Percentiles rank a stretch among this genome's conserved stretches.
These are phyloP conservation scores for Inga laurina DNA, from an alignment of 306 rosid species.

Conservation along the genomic window DNA sequence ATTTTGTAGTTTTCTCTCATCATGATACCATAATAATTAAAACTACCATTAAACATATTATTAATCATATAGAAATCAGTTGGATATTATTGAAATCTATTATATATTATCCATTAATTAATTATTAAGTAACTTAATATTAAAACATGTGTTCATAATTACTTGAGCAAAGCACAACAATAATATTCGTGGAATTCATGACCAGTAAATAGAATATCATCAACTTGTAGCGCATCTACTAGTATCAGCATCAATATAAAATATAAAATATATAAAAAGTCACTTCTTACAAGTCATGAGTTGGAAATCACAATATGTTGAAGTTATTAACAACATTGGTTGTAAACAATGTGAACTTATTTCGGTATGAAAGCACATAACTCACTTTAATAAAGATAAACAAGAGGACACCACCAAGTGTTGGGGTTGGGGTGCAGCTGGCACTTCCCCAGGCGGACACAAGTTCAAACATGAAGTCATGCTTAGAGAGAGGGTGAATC, in stretches of 20 bases:
- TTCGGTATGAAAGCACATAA: neutral
- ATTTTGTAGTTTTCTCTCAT: neutral
- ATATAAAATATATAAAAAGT: too few species aligned
- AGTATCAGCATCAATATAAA: too few species aligned
- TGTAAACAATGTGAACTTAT: neutral
- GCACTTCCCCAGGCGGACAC: too few species aligned
- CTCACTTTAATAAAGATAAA: neutral
- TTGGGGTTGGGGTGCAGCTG: too few species aligned
- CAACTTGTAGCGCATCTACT: neutral
- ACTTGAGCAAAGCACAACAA: neutral
- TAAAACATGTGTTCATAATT: neutral
- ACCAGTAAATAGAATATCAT: too few species aligned
- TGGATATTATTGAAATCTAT: neutral
- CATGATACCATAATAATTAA: neutral
- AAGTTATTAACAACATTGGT: neutral
- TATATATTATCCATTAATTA: neutral
- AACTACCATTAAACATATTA: neutral
- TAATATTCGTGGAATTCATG: neutral
- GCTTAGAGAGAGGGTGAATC: too few species aligned
- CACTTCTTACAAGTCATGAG: neutral
- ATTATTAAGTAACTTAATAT: neutral
- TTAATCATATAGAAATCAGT: neutral
- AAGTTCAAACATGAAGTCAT: too few species aligned
- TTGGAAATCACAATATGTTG: neutral
- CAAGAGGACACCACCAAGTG: neutral